Evolutionary conservation across 306 rosid genomes (phyloP).

Genomic region (Begonia fuchsioides): DNA sequence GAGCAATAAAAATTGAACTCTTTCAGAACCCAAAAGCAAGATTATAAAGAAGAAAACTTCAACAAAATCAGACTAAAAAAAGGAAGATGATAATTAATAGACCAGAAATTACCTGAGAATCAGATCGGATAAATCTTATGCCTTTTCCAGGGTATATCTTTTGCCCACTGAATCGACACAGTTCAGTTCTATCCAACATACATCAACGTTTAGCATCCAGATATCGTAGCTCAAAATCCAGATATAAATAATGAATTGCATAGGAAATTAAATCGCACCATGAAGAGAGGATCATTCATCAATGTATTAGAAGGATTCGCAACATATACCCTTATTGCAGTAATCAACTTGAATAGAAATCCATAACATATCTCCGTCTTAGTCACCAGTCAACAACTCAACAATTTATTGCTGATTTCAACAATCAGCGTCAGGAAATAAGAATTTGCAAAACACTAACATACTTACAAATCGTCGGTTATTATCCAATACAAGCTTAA

Average conservation of each 20-base stretch:
- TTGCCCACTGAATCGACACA: slow-evolving; percentile 76
- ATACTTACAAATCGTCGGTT: too few species aligned
- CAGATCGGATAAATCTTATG: slow-evolving; percentile 65
- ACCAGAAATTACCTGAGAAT: slow-evolving; percentile 56
- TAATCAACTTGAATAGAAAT: too few species aligned
- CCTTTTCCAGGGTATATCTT: slow-evolving; percentile 90
- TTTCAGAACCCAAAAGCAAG: not conserved
- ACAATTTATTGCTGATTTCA: too few species aligned
- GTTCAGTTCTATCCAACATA: slow-evolving; percentile 50
- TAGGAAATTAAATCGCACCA: too few species aligned
- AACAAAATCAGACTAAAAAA: not conserved
- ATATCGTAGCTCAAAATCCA: not conserved
- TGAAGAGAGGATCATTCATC: too few species aligned
- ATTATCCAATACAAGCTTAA: too few species aligned
- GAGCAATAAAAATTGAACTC: not conserved
- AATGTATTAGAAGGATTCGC: too few species aligned
- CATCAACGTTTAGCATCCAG: not conserved
- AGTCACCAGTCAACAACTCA: too few species aligned
- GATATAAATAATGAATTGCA: not conserved
- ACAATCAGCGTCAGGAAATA: too few species aligned
- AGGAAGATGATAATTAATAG: not conserved
- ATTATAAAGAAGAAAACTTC: not conserved
- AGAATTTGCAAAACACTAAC: too few species aligned
- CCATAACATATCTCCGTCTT: too few species aligned
- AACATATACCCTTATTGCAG: too few species aligned